Percentiles rank a stretch among this genome's conserved stretches.
phyloP scores from a whole-genome alignment of 1,284 basidiomycete genomes.

The Peniophora sp. region DNA sequence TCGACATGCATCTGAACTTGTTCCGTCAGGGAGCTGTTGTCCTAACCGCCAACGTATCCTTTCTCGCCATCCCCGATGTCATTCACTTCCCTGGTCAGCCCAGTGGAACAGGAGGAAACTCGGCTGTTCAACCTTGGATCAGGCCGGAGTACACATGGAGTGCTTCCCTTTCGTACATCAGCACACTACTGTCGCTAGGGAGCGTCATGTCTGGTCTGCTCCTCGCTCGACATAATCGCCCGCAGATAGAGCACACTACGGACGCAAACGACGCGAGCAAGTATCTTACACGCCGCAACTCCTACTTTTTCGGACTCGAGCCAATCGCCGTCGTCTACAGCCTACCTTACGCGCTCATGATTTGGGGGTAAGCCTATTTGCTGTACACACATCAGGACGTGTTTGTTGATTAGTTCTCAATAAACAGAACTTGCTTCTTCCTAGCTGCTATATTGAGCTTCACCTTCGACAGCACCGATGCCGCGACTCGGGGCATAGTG shows the following conservation, averaged over 20 bases:
- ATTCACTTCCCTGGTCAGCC: conserved; percentile 4
- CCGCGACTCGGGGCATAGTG: no score
- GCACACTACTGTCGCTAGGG: conserved; percentile 29
- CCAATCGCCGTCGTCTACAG: conserved; percentile 28
- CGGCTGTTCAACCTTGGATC: background rate
- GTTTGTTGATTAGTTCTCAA: no score
- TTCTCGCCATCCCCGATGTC: conserved; percentile 4
- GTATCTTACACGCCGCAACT: conserved; percentile 20
- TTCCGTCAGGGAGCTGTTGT: background rate
- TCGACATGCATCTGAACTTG: background rate
- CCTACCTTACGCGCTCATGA: conserved; percentile 27
- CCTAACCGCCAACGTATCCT: conserved; percentile 1
- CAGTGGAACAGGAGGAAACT: background rate
- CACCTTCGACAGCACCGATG: no score
- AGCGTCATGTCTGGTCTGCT: conserved; percentile 31
- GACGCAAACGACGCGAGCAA: background rate
- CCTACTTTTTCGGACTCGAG: conserved; percentile 23
- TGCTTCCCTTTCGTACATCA: conserved; percentile 29
- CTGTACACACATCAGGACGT: no score
- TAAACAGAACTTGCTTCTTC: no score
- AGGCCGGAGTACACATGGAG: conserved; percentile 12
- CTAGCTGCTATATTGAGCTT: no score
- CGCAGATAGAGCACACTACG: conserved; percentile 13
- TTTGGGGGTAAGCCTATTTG: conserved; percentile 27
- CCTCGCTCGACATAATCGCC: conserved; percentile 28